Conservation (phyloP, 2,329 filamentous ascomycete species). For the Pseudofabraea citricarpa region DNA sequence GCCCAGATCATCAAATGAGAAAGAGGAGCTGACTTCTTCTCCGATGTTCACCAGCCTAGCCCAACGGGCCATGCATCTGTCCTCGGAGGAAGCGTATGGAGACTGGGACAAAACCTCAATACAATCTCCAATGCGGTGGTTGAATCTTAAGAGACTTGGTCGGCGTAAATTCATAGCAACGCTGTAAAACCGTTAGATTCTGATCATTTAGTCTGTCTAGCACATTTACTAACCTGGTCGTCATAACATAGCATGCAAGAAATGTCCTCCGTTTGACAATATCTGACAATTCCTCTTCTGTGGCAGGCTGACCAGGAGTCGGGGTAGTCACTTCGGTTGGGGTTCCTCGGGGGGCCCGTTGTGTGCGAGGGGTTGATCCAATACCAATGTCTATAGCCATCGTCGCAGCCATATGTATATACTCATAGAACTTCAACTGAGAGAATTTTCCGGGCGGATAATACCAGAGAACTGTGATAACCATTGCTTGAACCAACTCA, state of each 20-base stretch:
- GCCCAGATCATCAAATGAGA: slow-evolving; percentile 36
- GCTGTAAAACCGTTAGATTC: too few relatives aligned
- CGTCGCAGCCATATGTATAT: slow-evolving; percentile 42
- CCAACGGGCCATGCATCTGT: slow-evolving; percentile 32
- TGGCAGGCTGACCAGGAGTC: background rate
- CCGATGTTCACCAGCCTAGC: slow-evolving; percentile 37
- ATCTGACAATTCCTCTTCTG: slow-evolving; percentile 10
- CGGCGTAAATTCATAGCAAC: slow-evolving; percentile 34
- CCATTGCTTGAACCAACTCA: slow-evolving; percentile 41
- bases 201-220: too few relatives aligned
- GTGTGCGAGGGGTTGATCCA: slow-evolving; percentile 10
- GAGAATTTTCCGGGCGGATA: slow-evolving; percentile 37
- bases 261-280: slow-evolving; percentile 33
- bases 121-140: slow-evolving; percentile 34
- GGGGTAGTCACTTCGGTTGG: slow-evolving; percentile 1
- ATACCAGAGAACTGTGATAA: slow-evolving; percentile 41
- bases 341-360: slow-evolving; percentile 5
- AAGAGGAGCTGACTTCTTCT: slow-evolving; percentile 48
- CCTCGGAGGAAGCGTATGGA: slow-evolving; percentile 25
- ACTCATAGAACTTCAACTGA: slow-evolving; percentile 41
- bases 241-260: slow-evolving; percentile 30
- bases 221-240: slow-evolving; percentile 19
- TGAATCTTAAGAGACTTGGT: slow-evolving; percentile 35
- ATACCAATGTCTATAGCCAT: slow-evolving; percentile 32
- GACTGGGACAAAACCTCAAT: slow-evolving; percentile 31